Percentiles rank a stretch among this genome's conserved stretches.
Evolutionary conservation across 768 basidiomycete species (phyloP).

Genomic region (Pleurotus cornucopiae): DNA sequence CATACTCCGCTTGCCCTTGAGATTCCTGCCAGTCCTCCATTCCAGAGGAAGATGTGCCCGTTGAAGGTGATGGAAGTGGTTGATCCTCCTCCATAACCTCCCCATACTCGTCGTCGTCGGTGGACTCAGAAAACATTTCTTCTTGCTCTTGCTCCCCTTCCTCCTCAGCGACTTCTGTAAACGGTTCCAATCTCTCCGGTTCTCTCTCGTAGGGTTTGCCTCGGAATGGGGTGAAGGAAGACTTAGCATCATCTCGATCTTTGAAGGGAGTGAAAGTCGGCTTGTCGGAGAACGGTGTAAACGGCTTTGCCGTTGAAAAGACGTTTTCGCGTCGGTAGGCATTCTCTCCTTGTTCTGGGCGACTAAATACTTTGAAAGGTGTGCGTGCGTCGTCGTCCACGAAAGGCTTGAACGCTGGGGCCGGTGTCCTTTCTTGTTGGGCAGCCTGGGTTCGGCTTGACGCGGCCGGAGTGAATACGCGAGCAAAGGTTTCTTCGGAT

Average conservation of each 20-base stretch:
- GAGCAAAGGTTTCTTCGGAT: slow-evolving; percentile 48
- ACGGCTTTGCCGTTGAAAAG: slow-evolving; percentile 45
- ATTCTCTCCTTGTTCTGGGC: slow-evolving; percentile 43
- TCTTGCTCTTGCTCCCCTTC: slow-evolving; percentile 18
- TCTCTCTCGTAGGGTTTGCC: slow-evolving; percentile 14
- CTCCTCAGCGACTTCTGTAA: slow-evolving; percentile 19
- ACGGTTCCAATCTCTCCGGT: slow-evolving; percentile 23
- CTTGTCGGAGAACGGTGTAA: slow-evolving; percentile 35
- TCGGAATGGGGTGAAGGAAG: slow-evolving; percentile 35
- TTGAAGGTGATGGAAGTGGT: slow-evolving; percentile 1
- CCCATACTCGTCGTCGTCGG: slow-evolving; percentile 28
- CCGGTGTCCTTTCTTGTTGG: slow-evolving; percentile 12
- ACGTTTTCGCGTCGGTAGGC: slow-evolving; percentile 11
- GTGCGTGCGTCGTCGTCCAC: slow-evolving; percentile 25
- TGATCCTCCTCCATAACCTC: slow-evolving; percentile 22
- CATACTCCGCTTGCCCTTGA: slow-evolving; percentile 17
- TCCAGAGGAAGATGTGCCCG: slow-evolving; percentile 1
- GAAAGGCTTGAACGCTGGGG: slow-evolving; percentile 17
- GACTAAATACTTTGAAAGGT: slow-evolving; percentile 68
- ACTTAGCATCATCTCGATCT: slow-evolving; percentile 21
- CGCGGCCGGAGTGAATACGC: slow-evolving; percentile 61
- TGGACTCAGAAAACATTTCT: slow-evolving; percentile 20
- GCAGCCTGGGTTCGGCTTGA: slow-evolving; percentile 24
- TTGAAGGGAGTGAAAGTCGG: slow-evolving; percentile 39
- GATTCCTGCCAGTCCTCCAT: slow-evolving; percentile 12